A percentile compares a stretch with the other conserved stretches of the same genome.
Evolutionary conservation across 805 yeast species (phyloP).

Genomic region (Cyberlindnera xishuangbannaensis): DNA sequence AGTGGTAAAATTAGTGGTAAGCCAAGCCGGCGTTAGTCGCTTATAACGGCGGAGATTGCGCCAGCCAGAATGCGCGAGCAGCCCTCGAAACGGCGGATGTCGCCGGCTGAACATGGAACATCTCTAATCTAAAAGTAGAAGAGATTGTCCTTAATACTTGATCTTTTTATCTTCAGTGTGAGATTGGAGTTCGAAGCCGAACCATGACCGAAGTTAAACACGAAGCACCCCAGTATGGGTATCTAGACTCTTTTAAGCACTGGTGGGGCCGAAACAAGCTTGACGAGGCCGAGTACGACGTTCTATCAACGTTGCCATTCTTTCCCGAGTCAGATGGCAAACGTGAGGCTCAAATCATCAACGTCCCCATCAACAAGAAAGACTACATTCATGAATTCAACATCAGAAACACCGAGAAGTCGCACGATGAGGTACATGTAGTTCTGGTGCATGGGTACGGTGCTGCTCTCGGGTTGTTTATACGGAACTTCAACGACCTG

Average conservation of each 20-base stretch:
- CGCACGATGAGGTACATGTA: slow-evolving; percentile 33
- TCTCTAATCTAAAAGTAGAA: too few species aligned
- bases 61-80: too few species aligned
- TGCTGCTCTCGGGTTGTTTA: slow-evolving; percentile 73
- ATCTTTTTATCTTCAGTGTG: too few species aligned
- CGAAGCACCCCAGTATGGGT: slow-evolving; percentile 9
- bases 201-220: neutral
- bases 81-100: too few species aligned
- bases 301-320: slow-evolving; percentile 55
- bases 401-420: slow-evolving; percentile 41
- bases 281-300: slow-evolving; percentile 37
- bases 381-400: slow-evolving; percentile 67
- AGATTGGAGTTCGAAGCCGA: too few species aligned
- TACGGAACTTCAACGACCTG: slow-evolving; percentile 53
- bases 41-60: too few species aligned
- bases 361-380: slow-evolving; percentile 47
- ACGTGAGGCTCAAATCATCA: slow-evolving; percentile 40
- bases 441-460: slow-evolving; percentile 84
- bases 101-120: too few species aligned
- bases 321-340: slow-evolving; percentile 48
- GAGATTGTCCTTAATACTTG: too few species aligned
- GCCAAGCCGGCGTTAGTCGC: too few species aligned
- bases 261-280: slow-evolving; percentile 36
- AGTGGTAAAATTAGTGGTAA: too few species aligned
- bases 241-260: slow-evolving; percentile 34